Base-by-base conservation (phyloP, 306 rosid species). In the Trifolium subterraneum region DNA sequence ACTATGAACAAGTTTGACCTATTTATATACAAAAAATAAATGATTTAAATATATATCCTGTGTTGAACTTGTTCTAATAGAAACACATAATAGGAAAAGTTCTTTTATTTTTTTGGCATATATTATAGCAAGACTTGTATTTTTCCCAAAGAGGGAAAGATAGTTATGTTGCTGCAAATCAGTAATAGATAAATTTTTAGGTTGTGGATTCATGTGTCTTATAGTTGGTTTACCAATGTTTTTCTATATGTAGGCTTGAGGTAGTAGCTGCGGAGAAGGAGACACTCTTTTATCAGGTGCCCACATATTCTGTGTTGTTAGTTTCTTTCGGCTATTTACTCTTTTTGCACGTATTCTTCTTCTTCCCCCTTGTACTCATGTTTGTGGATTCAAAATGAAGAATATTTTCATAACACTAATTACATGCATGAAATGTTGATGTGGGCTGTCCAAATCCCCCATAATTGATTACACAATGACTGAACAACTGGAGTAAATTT, bases 221-320 rank as follows among this genome's bases (percentile, higher is more conserved):
- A 29, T 47, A 35, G 50, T 71, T 81, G 59, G 67, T 68, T 78
- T 79, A 52, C 64, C 19, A 64, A 35, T 56, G 60, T 3, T 64
- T 73, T 69, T 78, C 74, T 67, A n/a, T 44, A 36, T 85, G 86
- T 60, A 93, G 98, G 98, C 91, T 89, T 68, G 97, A 93, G 78
- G 86, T 88, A 80, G 77, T 82, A 10, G 77, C 85, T 73, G 82
- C 80, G 68, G 96, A 91, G 84, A 93, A 83, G 86, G 97, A 88
- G 65, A 64, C 82, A n/a, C 88, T 91, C 82, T 91, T 93, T 86
- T 77, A 84, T 88, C 92, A 88, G 98, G 98, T 93, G 72, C 63
- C 18, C 7, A 38, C 67, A 61, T 62, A 22, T 15, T 71, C 38
- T 80, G 25, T 36, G 41, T 60, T 15, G 25, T 22, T 45, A 55